These are phyloP conservation scores for Corylus avellana DNA, from an alignment of 306 rosid genomes.

Conservation along the genomic window DNA sequence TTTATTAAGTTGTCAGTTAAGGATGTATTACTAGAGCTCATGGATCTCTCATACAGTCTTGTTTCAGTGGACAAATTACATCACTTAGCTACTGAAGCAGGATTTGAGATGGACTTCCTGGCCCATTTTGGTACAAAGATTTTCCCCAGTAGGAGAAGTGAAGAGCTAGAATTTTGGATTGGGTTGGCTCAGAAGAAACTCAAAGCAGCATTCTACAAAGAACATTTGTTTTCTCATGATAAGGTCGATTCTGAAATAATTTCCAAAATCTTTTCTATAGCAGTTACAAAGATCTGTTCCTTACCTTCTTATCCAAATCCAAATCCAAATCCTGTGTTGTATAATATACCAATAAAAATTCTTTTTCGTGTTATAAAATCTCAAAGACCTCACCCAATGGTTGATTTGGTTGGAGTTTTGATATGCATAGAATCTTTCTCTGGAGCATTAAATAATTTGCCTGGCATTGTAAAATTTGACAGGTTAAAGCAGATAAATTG, in stretches of 20 bases:
- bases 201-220: slow-evolving; percentile 47
- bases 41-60: slow-evolving; percentile 56
- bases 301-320: neutral
- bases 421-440: slow-evolving; percentile 8
- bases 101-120: slow-evolving; percentile 59
- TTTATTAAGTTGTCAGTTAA: slow-evolving; percentile 25
- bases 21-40: slow-evolving; percentile 53
- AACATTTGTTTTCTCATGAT: slow-evolving; percentile 33
- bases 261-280: neutral
- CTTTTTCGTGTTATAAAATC: neutral
- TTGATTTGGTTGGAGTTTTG: neutral
- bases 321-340: neutral
- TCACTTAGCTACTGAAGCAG: slow-evolving; percentile 60
- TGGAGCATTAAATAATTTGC: slow-evolving; percentile 16
- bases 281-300: slow-evolving; percentile 8
- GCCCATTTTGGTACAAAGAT: slow-evolving; percentile 61
- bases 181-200: slow-evolving; percentile 69
- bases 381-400: slow-evolving; percentile 18
- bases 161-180: slow-evolving; percentile 71
- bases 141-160: slow-evolving; percentile 53
- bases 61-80: slow-evolving; percentile 65
- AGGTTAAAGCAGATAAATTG: slow-evolving; percentile 56
- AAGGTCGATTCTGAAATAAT: slow-evolving; percentile 45
- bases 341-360: neutral
- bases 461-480: slow-evolving; percentile 29